Conservation (phyloP, 345 rosid genomes). For the Populus alba region DNA sequence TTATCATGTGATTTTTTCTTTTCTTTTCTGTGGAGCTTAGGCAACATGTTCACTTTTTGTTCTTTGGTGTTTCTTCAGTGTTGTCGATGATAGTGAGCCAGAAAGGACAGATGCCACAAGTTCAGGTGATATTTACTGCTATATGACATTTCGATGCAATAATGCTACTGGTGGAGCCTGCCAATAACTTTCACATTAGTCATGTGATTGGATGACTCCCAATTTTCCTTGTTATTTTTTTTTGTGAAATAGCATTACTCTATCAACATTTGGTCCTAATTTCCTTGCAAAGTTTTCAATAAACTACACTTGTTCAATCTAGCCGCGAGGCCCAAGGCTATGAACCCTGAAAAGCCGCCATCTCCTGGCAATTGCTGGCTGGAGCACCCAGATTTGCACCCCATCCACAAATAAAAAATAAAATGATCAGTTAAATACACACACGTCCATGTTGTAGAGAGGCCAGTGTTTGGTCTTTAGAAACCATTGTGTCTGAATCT, state of each 20-base stretch:
- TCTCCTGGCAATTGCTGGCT: not conserved
- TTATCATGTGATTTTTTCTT: not conserved
- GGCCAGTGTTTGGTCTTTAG: not conserved
- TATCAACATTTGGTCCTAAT: not conserved
- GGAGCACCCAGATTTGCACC: not conserved
- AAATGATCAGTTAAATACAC: not conserved
- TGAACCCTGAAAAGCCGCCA: not conserved
- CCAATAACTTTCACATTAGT: no score
- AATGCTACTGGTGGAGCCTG: no score
- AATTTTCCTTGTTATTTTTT: no score
- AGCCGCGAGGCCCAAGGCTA: not conserved
- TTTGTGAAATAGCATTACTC: no score
- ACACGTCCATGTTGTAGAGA: not conserved
- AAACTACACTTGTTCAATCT: not conserved
- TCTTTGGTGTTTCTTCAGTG: conserved; percentile 35
- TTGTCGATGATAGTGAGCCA: conserved; percentile 56
- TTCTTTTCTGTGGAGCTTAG: not conserved
- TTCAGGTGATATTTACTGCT: conserved; percentile 47
- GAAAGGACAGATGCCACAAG: conserved; percentile 41
- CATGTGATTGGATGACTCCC: no score
- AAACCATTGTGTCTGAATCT: not conserved
- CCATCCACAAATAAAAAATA: not conserved
- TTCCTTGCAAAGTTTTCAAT: not conserved
- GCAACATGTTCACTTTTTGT: not conserved
- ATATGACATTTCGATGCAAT: not conserved